These are phyloP conservation scores for Phoenix dactylifera DNA, from an alignment of 176 grass and related monocot species.

Conservation along the genomic window DNA sequence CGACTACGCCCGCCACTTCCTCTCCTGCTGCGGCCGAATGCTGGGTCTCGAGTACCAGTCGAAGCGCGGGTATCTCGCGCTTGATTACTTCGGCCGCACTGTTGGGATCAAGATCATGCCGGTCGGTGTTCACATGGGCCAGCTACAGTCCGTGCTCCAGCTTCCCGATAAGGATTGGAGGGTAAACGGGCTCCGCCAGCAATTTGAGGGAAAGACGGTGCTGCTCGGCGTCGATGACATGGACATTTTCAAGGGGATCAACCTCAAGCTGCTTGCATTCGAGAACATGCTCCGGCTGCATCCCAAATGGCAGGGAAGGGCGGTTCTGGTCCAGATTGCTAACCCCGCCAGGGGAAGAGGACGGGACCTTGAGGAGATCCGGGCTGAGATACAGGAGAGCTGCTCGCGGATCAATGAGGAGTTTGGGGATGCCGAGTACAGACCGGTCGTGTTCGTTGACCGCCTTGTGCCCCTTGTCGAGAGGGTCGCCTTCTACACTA, in stretches of 20 bases:
- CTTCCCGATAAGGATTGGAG: constrained; percentile 38
- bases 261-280: constrained; percentile 14
- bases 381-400: neutral
- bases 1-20: constrained; percentile 20
- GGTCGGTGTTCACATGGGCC: constrained; percentile 17
- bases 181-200: constrained; percentile 28
- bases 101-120: constrained; percentile 19
- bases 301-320: constrained; percentile 16
- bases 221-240: constrained; percentile 16
- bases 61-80: constrained; percentile 9
- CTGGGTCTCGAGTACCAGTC: constrained; percentile 21
- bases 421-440: constrained; percentile 32
- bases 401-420: constrained; percentile 33
- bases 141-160: constrained; percentile 9
- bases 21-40: constrained; percentile 21
- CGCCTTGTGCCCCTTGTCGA: constrained; percentile 30
- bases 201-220: constrained; percentile 27
- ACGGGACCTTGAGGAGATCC: neutral
- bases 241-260: constrained; percentile 21
- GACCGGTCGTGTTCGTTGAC: constrained; percentile 33
- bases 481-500: constrained; percentile 44
- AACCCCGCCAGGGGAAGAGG: constrained; percentile 10
- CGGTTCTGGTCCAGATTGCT: constrained; percentile 14
- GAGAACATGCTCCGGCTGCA: constrained; percentile 11
- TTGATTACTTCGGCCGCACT: constrained; percentile 12